Evolutionary conservation across 1,284 basidiomycete genomes (phyloP).

Genomic region (Trametes polyzona): DNA sequence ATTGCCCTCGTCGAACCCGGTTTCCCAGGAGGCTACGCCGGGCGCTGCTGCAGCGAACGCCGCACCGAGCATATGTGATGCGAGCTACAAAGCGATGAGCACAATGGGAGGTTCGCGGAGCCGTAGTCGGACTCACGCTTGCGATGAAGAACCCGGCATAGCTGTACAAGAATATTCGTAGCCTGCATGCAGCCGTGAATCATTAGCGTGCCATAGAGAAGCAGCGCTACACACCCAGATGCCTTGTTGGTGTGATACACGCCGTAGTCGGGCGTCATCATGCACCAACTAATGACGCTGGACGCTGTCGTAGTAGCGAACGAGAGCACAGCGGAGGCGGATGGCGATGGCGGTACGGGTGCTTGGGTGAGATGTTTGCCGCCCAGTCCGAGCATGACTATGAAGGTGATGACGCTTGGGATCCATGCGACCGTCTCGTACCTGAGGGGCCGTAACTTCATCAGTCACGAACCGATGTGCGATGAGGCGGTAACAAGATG

Average conservation of each 20-base stretch:
- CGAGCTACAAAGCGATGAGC: constrained; percentile 42
- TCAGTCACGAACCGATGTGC: too few relatives aligned
- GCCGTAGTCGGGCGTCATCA: constrained; percentile 62
- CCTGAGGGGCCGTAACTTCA: too few relatives aligned
- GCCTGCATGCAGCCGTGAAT: constrained; percentile 35
- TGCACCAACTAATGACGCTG: constrained; percentile 58
- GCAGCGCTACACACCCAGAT: constrained; percentile 44
- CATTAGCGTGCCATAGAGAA: neutral
- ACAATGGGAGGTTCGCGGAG: neutral
- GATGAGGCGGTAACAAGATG: too few relatives aligned
- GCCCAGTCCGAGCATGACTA: constrained; percentile 67
- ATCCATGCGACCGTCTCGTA: constrained; percentile 71
- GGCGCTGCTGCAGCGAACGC: constrained; percentile 63
- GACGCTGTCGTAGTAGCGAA: constrained; percentile 45
- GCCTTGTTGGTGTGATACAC: constrained; percentile 56
- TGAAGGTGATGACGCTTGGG: constrained; percentile 68
- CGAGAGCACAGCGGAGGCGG: constrained; percentile 35
- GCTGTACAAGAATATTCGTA: constrained; percentile 61
- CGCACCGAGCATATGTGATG: constrained; percentile 67
- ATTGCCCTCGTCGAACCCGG: constrained; percentile 58
- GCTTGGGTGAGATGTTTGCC: constrained; percentile 47
- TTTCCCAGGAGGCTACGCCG: constrained; percentile 61
- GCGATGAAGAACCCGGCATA: constrained; percentile 68
- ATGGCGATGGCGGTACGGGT: constrained; percentile 36
- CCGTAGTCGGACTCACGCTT: constrained; percentile 49